A percentile compares a stretch with the other conserved stretches of the same genome.
Conservation (phyloP, 345 rosid species). For the Citrus australasica region DNA sequence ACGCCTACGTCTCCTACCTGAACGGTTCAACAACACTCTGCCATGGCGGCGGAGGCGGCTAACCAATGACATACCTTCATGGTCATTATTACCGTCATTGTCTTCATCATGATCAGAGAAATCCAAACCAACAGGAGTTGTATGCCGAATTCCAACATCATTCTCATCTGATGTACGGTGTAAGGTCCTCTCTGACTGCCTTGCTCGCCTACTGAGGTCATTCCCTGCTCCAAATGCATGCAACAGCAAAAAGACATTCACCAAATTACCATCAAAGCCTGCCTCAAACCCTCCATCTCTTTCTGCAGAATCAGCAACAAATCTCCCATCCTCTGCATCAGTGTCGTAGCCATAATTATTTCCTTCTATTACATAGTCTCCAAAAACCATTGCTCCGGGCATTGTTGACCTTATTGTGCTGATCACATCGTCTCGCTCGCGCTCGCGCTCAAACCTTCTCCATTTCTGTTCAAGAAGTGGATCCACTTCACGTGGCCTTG, state of each 20-base stretch:
- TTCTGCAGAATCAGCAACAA: slow-evolving; percentile 29
- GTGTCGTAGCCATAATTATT: slow-evolving; percentile 45
- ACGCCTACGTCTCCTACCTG: slow-evolving; percentile 73
- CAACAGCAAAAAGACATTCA: slow-evolving; percentile 64
- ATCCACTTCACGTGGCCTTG: slow-evolving; percentile 77
- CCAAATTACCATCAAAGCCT: slow-evolving; percentile 56
- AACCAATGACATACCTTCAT: slow-evolving; percentile 48
- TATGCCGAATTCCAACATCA: slow-evolving; percentile 21
- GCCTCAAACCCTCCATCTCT: slow-evolving; percentile 40
- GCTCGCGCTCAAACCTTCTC: slow-evolving; percentile 75
- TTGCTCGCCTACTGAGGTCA: slow-evolving; percentile 39
- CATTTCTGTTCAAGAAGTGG: slow-evolving; percentile 81
- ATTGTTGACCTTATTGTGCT: slow-evolving; percentile 82
- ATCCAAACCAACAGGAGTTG: slow-evolving; percentile 31
- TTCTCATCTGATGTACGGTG: slow-evolving; percentile 29
- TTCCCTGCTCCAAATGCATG: slow-evolving; percentile 75
- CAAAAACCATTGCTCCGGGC: slow-evolving; percentile 85
- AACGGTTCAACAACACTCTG: slow-evolving; percentile 54
- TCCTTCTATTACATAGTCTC: slow-evolving; percentile 82
- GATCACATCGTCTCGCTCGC: slow-evolving; percentile 65
- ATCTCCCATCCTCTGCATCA: slow-evolving; percentile 38
- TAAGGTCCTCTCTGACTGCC: slow-evolving; percentile 36
- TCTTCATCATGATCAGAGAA: slow-evolving; percentile 50
- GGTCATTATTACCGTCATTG: slow-evolving; percentile 15
- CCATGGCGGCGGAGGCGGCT: slow-evolving; percentile 69